Evolutionary conservation across 192 early-diverging fungal genomes (phyloP).

Genomic region (Helicostylum pulchrum): DNA sequence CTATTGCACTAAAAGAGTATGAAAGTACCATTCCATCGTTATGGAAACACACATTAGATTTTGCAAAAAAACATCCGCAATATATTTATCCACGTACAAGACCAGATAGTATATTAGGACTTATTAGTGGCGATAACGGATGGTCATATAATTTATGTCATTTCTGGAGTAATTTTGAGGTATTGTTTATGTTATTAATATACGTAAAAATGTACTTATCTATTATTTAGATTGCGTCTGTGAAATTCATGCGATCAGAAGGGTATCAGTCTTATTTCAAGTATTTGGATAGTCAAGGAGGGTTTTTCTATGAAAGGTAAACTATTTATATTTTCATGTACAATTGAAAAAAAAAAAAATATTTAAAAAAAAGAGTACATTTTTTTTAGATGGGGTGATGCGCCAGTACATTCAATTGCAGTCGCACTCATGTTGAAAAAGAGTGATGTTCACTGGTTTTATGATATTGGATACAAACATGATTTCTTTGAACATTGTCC

Average conservation of each 20-base stretch:
- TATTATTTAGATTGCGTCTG: conserved; percentile 33
- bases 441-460: conserved; percentile 64
- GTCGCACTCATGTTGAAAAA: conserved; percentile 52
- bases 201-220: not conserved
- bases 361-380: conserved; percentile 15
- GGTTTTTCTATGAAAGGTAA: not conserved
- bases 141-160: conserved; percentile 70
- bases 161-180: conserved; percentile 91
- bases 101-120: conserved; percentile 41
- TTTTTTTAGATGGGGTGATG: conserved; percentile 62
- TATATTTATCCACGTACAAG: conserved; percentile 43
- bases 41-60: conserved; percentile 59
- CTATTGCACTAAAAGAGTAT: conserved; percentile 70
- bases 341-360: too few species aligned
- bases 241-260: conserved; percentile 56
- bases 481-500: conserved; percentile 38
- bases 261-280: conserved; percentile 70
- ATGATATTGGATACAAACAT: conserved; percentile 69
- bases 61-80: conserved; percentile 43
- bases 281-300: too few species aligned
- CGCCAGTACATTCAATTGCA: conserved; percentile 66
- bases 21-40: conserved; percentile 64
- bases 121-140: conserved; percentile 55
- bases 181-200: conserved; percentile 37
- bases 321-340: not conserved